Conservation (phyloP, 208 protist species). For the Naegleria gruberi region DNA sequence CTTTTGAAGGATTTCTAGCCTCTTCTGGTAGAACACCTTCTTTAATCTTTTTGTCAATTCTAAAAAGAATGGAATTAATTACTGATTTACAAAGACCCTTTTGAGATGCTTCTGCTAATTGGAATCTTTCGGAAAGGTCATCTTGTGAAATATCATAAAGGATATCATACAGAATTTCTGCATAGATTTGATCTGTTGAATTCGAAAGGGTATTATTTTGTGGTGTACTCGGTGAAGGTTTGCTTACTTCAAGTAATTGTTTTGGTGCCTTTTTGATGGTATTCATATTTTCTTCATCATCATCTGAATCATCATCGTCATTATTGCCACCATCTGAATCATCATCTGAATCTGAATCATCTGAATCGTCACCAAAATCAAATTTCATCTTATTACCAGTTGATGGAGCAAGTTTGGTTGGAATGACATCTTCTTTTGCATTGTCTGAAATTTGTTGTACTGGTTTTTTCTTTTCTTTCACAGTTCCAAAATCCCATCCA, state of each 20-base stretch:
- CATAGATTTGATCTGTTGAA: background rate
- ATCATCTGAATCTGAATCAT: background rate
- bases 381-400: background rate
- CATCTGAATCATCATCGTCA: background rate
- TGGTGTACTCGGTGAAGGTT: background rate
- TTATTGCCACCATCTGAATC: background rate
- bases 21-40: background rate
- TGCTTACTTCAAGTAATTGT: background rate
- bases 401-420: background rate
- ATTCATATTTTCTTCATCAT: background rate
- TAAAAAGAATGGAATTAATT: background rate
- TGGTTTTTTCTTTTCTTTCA: background rate
- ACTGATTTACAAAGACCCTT: background rate
- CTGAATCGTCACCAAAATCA: background rate
- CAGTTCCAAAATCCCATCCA: background rate
- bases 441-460: background rate
- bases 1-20: background rate
- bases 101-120: background rate
- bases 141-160: constrained; percentile 4
- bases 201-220: background rate
- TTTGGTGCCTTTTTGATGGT: background rate
- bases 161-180: background rate
- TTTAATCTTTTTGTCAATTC: background rate
- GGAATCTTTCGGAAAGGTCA: background rate
- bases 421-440: background rate